Evolutionary conservation across 805 yeast species (phyloP).

Genomic region (Torulaspora indica): DNA sequence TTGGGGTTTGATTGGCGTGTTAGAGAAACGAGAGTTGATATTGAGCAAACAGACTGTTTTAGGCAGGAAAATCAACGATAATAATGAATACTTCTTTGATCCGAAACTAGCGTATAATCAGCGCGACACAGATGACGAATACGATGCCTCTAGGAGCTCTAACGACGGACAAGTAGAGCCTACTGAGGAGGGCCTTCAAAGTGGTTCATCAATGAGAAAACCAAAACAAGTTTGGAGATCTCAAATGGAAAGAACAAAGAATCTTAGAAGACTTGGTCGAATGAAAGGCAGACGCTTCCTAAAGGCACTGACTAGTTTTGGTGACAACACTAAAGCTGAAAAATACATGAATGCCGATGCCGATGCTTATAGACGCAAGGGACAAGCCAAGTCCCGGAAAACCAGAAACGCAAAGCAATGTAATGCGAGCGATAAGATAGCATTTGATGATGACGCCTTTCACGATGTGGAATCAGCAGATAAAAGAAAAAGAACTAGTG

Average conservation of each 20-base stretch:
- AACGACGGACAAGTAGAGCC: background rate
- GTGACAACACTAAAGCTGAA: background rate
- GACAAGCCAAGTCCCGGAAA: background rate
- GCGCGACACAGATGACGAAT: background rate
- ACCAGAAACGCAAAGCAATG: background rate
- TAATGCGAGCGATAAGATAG: background rate
- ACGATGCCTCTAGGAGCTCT: conserved; percentile 4
- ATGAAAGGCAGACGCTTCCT: conserved; percentile 3
- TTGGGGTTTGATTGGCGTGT: conserved; percentile 34
- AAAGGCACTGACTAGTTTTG: conserved; percentile 5
- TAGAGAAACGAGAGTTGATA: conserved; percentile 28
- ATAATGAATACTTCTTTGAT: conserved; percentile 29
- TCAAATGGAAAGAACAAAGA: conserved; percentile 11
- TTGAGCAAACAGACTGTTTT: conserved; percentile 29
- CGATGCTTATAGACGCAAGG: background rate
- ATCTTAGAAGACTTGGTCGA: conserved; percentile 8
- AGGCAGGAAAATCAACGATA: conserved; percentile 33
- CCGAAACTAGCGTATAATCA: conserved; percentile 15
- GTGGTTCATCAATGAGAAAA: background rate
- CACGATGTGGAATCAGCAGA: background rate
- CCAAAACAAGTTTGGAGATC: conserved; percentile 17
- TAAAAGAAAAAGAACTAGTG: conserved; percentile 17
- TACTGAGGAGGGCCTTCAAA: background rate
- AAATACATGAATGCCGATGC: background rate
- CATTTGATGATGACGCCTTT: background rate